Conservation (phyloP, 108 stramenopile genomes). For the Skeletonema potamos region DNA sequence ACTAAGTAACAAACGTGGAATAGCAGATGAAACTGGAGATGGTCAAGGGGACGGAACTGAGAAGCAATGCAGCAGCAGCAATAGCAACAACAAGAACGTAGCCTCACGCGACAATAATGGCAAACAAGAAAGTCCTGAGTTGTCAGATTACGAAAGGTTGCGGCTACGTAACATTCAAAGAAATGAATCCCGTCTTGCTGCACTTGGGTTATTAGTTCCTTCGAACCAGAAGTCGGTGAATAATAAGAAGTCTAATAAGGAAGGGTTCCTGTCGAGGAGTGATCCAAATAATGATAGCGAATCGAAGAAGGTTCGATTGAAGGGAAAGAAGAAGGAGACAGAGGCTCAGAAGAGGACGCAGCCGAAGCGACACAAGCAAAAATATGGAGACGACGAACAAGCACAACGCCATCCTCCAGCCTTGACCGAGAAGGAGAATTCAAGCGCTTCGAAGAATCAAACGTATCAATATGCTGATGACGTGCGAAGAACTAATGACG, state of each 20-base stretch:
- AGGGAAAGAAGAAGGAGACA: not conserved
- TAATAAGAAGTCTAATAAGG: not conserved
- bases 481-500: not conserved
- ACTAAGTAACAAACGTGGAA: too few relatives aligned
- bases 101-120: not conserved
- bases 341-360: slow-evolving; percentile 6
- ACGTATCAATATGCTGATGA: not conserved
- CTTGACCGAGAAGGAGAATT: not conserved
- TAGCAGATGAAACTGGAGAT: not conserved
- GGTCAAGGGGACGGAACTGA: not conserved
- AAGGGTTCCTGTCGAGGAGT: not conserved
- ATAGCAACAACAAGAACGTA: not conserved
- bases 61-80: not conserved
- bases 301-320: not conserved
- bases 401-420: not conserved
- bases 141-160: slow-evolving; percentile 35
- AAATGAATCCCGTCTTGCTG: slow-evolving; percentile 33
- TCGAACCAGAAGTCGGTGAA: not conserved
- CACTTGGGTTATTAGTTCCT: slow-evolving; percentile 23
- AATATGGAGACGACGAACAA: not conserved
- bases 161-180: slow-evolving; percentile 42
- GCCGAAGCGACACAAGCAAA: slow-evolving; percentile 9
- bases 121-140: slow-evolving; percentile 1
- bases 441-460: not conserved
- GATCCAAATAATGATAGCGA: not conserved